phyloP scores from a whole-genome alignment of 768 basidiomycete genomes.

The Saitozyma sp. region DNA sequence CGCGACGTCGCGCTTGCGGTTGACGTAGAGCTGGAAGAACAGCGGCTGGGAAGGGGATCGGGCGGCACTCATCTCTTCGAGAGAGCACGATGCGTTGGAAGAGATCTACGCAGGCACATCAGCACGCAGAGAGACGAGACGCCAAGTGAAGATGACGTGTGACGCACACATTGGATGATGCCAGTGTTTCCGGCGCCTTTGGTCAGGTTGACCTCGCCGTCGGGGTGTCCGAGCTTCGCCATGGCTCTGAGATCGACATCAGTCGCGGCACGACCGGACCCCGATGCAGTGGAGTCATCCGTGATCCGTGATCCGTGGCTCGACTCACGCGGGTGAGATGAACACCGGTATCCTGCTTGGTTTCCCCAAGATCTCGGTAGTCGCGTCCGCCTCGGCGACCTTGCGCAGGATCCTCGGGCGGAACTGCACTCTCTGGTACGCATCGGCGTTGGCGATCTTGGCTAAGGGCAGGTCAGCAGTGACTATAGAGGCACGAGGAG shows the following conservation, averaged over 20 bases:
- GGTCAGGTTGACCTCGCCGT: constrained; percentile 79
- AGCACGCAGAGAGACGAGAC: background rate
- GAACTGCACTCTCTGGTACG: constrained; percentile 84
- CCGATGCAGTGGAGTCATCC: background rate
- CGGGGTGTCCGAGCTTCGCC: constrained; percentile 71
- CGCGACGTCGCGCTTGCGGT: constrained; percentile 57
- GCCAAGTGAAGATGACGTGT: background rate
- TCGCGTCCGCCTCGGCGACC: constrained; percentile 47
- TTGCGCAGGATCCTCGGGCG: constrained; percentile 65
- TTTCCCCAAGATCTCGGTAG: constrained; percentile 60
- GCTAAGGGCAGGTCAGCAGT: constrained; percentile 9
- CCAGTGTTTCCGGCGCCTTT: constrained; percentile 65
- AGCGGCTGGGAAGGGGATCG: constrained; percentile 41
- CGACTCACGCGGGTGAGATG: constrained; percentile 62
- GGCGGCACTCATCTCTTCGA: constrained; percentile 52
- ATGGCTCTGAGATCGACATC: constrained; percentile 31
- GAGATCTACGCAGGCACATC: constrained; percentile 41
- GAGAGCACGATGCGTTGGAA: constrained; percentile 50
- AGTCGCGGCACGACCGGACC: background rate
- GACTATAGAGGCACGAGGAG: background rate
- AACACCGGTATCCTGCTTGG: constrained; percentile 75
- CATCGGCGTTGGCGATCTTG: constrained; percentile 50
- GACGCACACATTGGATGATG: constrained; percentile 65
- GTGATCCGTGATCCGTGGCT: background rate
- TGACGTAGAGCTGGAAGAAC: constrained; percentile 70